These are phyloP conservation scores for Wickerhamomyces alni DNA, from an alignment of 805 yeast genomes.

Conservation along the genomic window DNA sequence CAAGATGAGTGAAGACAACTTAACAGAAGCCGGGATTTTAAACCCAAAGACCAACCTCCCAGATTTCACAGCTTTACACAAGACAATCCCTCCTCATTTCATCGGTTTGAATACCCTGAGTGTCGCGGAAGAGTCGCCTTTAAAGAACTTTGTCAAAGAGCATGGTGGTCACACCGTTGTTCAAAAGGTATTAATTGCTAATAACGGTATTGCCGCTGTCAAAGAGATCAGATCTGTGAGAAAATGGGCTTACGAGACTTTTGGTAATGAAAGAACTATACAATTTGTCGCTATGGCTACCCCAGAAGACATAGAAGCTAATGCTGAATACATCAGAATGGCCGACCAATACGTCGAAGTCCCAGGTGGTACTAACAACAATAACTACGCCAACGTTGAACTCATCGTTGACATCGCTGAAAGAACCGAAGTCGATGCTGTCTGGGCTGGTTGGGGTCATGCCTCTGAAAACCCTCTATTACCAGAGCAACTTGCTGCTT, in stretches of 20 bases:
- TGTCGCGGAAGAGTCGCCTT: constrained; percentile 66
- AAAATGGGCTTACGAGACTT: constrained; percentile 99
- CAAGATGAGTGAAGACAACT: constrained; percentile 35
- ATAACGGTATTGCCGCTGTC: constrained; percentile 99
- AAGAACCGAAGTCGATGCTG: constrained; percentile 94
- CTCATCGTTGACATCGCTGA: constrained; percentile 96
- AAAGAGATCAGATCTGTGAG: constrained; percentile 96
- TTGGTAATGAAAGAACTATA: constrained; percentile 90
- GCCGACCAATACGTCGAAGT: constrained; percentile 98
- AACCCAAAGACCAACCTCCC: constrained; percentile 23
- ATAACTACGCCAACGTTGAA: constrained; percentile 97
- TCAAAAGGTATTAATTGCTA: constrained; percentile 83
- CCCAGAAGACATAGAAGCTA: constrained; percentile 96
- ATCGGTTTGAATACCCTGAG: constrained; percentile 76
- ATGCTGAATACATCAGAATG: constrained; percentile 97
- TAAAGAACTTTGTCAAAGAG: constrained; percentile 77
- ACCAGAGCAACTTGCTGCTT: constrained; percentile 92
- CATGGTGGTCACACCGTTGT: constrained; percentile 96
- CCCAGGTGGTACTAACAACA: constrained; percentile 98
- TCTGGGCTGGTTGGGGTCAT: constrained; percentile 99
- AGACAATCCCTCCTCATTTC: constrained; percentile 62
- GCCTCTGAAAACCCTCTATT: constrained; percentile 97
- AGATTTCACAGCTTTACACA: constrained; percentile 30
- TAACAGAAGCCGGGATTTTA: constrained; percentile 29
- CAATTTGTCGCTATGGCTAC: constrained; percentile 98